Conservation (phyloP, 768 basidiomycete species). For the Suillus luteus region DNA sequence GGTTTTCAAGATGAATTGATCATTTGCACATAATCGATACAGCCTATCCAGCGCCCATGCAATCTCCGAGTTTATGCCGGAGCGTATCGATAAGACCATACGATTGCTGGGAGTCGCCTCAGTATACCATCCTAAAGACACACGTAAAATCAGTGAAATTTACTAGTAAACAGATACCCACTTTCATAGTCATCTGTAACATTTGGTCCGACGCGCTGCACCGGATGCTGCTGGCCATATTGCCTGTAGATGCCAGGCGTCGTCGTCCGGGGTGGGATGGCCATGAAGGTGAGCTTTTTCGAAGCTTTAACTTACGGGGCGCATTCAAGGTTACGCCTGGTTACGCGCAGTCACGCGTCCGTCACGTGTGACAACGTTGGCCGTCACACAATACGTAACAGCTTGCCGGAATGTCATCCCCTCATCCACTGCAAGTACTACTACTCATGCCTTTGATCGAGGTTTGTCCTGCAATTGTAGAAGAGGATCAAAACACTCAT, state of each 20-base stretch:
- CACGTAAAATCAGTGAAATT: slow-evolving; percentile 15
- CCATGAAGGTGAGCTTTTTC: slow-evolving; percentile 21
- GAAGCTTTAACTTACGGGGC: slow-evolving; percentile 7
- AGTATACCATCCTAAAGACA: slow-evolving; percentile 76
- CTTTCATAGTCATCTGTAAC: slow-evolving; percentile 79
- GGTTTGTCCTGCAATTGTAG: slow-evolving; percentile 30
- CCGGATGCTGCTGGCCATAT: slow-evolving; percentile 25
- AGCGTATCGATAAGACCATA: slow-evolving; percentile 87
- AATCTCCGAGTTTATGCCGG: slow-evolving; percentile 79
- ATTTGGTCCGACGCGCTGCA: slow-evolving; percentile 38
- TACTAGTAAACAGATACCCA: slow-evolving; percentile 35
- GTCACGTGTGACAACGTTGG: slow-evolving; percentile 20
- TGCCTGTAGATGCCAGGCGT: slow-evolving; percentile 27
- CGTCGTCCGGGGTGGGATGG: slow-evolving; percentile 31
- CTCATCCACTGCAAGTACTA: background rate
- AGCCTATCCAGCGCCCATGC: slow-evolving; percentile 90
- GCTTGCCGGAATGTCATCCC: background rate
- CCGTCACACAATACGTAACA: slow-evolving; percentile 6
- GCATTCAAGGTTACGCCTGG: slow-evolving; percentile 11
- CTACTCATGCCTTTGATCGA: slow-evolving; percentile 55
- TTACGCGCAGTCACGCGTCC: slow-evolving; percentile 24
- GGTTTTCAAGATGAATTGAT: slow-evolving; percentile 68
- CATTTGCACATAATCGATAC: slow-evolving; percentile 76
- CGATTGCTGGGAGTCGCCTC: slow-evolving; percentile 78
- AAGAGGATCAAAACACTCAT: slow-evolving; percentile 2